Evolutionary conservation across 495 filamentous ascomycete genomes (phyloP).

Genomic region (Lichenothelia convexa): DNA sequence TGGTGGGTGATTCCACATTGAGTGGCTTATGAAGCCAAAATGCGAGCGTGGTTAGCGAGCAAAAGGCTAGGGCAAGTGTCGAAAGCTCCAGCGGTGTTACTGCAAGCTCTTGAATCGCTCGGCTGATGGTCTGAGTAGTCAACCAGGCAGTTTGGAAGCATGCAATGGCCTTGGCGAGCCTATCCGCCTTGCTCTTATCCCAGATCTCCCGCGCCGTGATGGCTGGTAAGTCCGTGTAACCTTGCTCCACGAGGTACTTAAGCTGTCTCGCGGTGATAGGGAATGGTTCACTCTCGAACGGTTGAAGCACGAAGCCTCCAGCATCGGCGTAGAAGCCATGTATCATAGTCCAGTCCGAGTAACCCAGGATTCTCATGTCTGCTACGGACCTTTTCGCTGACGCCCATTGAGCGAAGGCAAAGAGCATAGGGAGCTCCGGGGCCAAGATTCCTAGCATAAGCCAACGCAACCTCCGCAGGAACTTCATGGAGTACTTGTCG

Average conservation of each 20-base stretch:
- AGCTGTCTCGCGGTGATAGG: neutral
- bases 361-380: slow-evolving; percentile 6
- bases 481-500: neutral
- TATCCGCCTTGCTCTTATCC: slow-evolving; percentile 1
- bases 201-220: neutral
- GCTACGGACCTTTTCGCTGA: neutral
- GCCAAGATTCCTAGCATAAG: slow-evolving; percentile 6
- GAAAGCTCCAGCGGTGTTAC: slow-evolving; percentile 20
- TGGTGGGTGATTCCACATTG: slow-evolving; percentile 11
- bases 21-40: slow-evolving; percentile 19
- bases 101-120: slow-evolving; percentile 10
- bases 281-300: neutral
- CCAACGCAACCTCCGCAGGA: slow-evolving; percentile 7
- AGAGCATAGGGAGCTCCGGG: slow-evolving; percentile 13
- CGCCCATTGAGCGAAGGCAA: slow-evolving; percentile 5
- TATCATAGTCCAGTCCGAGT: neutral
- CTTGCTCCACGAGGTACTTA: neutral
- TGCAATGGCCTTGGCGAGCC: slow-evolving; percentile 9
- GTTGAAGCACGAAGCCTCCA: slow-evolving; percentile 13
- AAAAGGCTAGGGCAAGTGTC: slow-evolving; percentile 15
- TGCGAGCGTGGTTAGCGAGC: slow-evolving; percentile 12
- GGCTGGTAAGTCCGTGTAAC: neutral
- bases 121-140: slow-evolving; percentile 12
- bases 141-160: slow-evolving; percentile 17
- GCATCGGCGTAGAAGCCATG: slow-evolving; percentile 13